A percentile compares a stretch with the other conserved stretches of the same genome.
phyloP scores from a whole-genome alignment of 1,284 basidiomycete genomes.

The Earliella scabrosa region DNA sequence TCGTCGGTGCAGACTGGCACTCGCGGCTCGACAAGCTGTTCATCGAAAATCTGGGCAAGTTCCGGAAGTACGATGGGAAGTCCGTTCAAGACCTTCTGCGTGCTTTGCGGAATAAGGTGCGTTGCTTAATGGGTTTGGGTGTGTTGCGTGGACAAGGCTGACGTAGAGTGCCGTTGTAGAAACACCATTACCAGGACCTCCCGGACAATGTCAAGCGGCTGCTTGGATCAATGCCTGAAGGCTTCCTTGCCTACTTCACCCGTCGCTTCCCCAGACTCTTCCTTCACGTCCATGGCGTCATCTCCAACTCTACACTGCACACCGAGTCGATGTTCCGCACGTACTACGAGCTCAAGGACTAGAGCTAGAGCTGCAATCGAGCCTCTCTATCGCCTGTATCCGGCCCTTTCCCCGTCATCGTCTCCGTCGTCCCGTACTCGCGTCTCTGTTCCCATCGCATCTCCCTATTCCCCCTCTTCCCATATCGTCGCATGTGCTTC shows the following conservation, averaged over 20 bases:
- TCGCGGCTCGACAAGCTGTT: constrained; percentile 86
- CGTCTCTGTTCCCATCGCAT: neutral
- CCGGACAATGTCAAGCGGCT: constrained; percentile 88
- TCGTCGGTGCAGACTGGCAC: constrained; percentile 92
- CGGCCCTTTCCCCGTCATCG: neutral
- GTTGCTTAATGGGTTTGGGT: constrained; percentile 29
- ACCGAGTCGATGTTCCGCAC: constrained; percentile 85
- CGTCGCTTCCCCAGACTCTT: constrained; percentile 90
- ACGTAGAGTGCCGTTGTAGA: constrained; percentile 53
- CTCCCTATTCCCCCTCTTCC: neutral
- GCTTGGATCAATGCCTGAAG: constrained; percentile 89
- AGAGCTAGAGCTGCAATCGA: neutral
- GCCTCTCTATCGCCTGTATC: no score
- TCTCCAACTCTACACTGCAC: constrained; percentile 68
- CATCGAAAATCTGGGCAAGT: constrained; percentile 94
- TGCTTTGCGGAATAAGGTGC: constrained; percentile 93
- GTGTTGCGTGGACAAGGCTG: no score
- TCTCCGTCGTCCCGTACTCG: neutral
- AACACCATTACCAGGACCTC: constrained; percentile 97
- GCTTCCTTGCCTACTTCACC: constrained; percentile 93
- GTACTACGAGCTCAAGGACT: constrained; percentile 79
- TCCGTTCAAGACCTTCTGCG: constrained; percentile 92
- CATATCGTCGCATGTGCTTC: no score
- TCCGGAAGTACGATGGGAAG: constrained; percentile 91
- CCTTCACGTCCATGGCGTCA: constrained; percentile 88